Percentiles rank a stretch among this genome's conserved stretches.
Conservation (phyloP, 495 filamentous ascomycete genomes). For the Cairneyella variabilis region DNA sequence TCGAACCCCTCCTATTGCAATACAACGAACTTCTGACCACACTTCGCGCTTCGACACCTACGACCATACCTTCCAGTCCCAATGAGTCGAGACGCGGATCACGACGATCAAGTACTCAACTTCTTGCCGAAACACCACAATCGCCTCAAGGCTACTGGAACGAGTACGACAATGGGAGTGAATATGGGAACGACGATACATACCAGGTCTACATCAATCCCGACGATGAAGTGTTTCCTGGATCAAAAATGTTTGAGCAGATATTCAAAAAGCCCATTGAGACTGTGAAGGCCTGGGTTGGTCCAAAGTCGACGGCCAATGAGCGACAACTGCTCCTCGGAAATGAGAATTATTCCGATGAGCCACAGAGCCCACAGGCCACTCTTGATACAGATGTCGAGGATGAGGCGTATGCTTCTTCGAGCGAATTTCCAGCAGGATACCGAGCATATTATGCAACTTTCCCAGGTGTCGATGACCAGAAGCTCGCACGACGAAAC, state of each 20-base stretch:
- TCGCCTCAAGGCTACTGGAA: conserved; percentile 50
- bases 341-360: conserved; percentile 14
- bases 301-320: conserved; percentile 10
- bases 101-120: conserved; percentile 22
- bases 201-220: conserved; percentile 58
- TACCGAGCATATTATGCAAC: conserved; percentile 41
- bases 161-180: conserved; percentile 61
- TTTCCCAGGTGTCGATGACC: conserved; percentile 39
- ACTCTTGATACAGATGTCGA: conserved; percentile 20
- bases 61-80: conserved; percentile 15
- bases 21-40: conserved; percentile 51
- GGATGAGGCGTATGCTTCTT: conserved; percentile 22
- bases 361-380: conserved; percentile 9
- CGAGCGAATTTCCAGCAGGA: conserved; percentile 33
- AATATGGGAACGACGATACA: conserved; percentile 40
- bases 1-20: conserved; percentile 48
- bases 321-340: conserved; percentile 19
- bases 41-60: conserved; percentile 35
- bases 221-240: conserved; percentile 45
- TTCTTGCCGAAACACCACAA: background rate
- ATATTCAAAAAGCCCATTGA: conserved; percentile 37
- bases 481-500: conserved; percentile 30
- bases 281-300: conserved; percentile 40
- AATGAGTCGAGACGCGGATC: conserved; percentile 9
- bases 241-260: conserved; percentile 36